Evolutionary conservation across 345 rosid genomes (phyloP), one percentile per base, ranked within the genome.

Genomic region (Geranium brycei): DNA sequence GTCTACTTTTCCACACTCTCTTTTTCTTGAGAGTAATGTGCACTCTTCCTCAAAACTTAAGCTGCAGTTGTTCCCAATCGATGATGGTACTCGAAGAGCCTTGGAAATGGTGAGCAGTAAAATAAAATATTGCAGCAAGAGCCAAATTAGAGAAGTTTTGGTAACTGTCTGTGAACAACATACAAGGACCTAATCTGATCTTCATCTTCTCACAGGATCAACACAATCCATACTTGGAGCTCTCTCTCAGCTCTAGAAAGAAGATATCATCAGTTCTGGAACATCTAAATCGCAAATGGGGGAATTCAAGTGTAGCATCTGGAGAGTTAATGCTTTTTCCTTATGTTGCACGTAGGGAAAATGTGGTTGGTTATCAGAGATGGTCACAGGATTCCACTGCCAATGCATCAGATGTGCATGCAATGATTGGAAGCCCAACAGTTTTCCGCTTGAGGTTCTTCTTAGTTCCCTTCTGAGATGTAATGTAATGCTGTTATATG

Each of bases 211-310:
- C 1, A 57, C 82, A 95, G 99, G 96, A 88, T 73, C 85, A 88
- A 66, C 99, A 83, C 69, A 95, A 95, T 72, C 99, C 99, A 5
- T 82, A 83, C 74, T 81, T 95, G 76, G 99, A 95, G 80, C 99
- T 95, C 73, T 91, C 99, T 41, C 97, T 95, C 72, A 85, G 95
- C 65, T 78, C 76, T 60, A 87, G 96, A 65, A 95, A 95, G 81
- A 95, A 91, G 84, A 84, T 95, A 77, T 87, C 99, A 67, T 95
- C 99, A 17, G 83, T 93, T 51, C 64, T 91, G 72, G 99, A 93
- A 76, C 99, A 95, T 84, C 80, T 95, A 66, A 85, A 75, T 69
- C 86, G 95, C 67, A 95, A 95, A 78, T 95, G 99, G 99, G 99
- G 99, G 31, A 71, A 78, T 76, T 87, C 96, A 62, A 85, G 83